A percentile compares a stretch with the other conserved stretches of the same genome.
phyloP scores from a whole-genome alignment of 2,329 filamentous ascomycete genomes.

The Aspergillus chevalieri region DNA sequence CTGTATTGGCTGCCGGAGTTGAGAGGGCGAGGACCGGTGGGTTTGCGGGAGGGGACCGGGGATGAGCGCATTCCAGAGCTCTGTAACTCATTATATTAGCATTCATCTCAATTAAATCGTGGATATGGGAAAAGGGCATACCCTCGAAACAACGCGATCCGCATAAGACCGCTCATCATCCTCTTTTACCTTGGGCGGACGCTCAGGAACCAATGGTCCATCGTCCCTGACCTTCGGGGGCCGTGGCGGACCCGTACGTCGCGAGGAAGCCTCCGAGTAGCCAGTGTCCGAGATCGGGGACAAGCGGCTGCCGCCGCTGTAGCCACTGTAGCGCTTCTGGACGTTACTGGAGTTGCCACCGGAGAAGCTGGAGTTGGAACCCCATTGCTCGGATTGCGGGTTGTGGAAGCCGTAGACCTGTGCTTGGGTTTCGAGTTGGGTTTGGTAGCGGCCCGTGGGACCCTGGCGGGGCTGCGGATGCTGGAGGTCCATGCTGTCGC shows the following conservation, averaged over 20 bases:
- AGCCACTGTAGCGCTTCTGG: slow-evolving; percentile 23
- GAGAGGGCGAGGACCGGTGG: slow-evolving; percentile 44
- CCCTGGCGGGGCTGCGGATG: slow-evolving; percentile 61
- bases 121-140: slow-evolving; percentile 19
- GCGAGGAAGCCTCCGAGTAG: slow-evolving; percentile 39
- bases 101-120: background rate
- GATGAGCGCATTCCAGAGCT: slow-evolving; percentile 29
- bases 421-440: slow-evolving; percentile 56
- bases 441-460: slow-evolving; percentile 56
- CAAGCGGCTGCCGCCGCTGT: slow-evolving; percentile 34
- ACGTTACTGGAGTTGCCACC: slow-evolving; percentile 21
- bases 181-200: slow-evolving; percentile 36
- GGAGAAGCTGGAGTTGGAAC: slow-evolving; percentile 38
- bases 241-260: slow-evolving; percentile 40
- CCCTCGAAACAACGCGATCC: slow-evolving; percentile 37
- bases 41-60: slow-evolving; percentile 37
- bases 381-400: slow-evolving; percentile 43
- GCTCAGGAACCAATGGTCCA: slow-evolving; percentile 53
- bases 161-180: slow-evolving; percentile 32
- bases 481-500: slow-evolving; percentile 58
- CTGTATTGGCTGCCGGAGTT: slow-evolving; percentile 32
- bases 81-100: slow-evolving; percentile 13
- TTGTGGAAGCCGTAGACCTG: slow-evolving; percentile 44
- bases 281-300: slow-evolving; percentile 44
- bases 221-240: slow-evolving; percentile 52